Evolutionary conservation across 768 basidiomycete species (phyloP).

Genomic region (Chiua virens): DNA sequence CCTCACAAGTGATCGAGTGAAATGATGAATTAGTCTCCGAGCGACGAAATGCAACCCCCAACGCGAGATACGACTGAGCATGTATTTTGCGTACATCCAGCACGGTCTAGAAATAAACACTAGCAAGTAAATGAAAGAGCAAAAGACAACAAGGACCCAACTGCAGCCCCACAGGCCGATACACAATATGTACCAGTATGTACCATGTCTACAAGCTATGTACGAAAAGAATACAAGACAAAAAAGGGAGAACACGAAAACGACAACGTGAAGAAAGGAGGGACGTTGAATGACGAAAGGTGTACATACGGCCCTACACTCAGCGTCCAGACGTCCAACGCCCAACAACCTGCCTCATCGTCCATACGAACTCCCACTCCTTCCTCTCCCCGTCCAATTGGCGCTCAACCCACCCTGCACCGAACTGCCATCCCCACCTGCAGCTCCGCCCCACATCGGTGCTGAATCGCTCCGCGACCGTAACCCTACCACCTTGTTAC

Average conservation of each 20-base stretch:
- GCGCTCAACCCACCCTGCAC: constrained; percentile 26
- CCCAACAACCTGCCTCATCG: constrained; percentile 15
- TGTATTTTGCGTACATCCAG: too few relatives aligned
- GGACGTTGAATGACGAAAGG: constrained; percentile 25
- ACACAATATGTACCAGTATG: background rate
- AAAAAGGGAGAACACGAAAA: background rate
- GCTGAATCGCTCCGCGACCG: constrained; percentile 27
- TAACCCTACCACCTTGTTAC: constrained; percentile 17
- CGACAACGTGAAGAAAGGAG: constrained; percentile 9
- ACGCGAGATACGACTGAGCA: too few relatives aligned
- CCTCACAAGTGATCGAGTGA: too few relatives aligned
- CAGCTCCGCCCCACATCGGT: constrained; percentile 21
- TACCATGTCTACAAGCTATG: background rate
- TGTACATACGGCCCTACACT: background rate
- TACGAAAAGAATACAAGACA: background rate
- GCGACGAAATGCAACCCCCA: too few relatives aligned
- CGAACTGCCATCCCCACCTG: constrained; percentile 16
- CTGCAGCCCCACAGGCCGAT: background rate
- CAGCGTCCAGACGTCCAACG: background rate
- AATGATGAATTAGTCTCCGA: too few relatives aligned
- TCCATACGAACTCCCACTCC: constrained; percentile 27
- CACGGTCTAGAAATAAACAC: too few relatives aligned
- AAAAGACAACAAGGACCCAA: too few relatives aligned
- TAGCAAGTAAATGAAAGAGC: too few relatives aligned
- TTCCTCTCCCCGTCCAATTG: constrained; percentile 28